A percentile compares a stretch with the other conserved stretches of the same genome.
Conservation (phyloP, 2,329 filamentous ascomycete species). For the Pseudogymnoascus sp. region DNA sequence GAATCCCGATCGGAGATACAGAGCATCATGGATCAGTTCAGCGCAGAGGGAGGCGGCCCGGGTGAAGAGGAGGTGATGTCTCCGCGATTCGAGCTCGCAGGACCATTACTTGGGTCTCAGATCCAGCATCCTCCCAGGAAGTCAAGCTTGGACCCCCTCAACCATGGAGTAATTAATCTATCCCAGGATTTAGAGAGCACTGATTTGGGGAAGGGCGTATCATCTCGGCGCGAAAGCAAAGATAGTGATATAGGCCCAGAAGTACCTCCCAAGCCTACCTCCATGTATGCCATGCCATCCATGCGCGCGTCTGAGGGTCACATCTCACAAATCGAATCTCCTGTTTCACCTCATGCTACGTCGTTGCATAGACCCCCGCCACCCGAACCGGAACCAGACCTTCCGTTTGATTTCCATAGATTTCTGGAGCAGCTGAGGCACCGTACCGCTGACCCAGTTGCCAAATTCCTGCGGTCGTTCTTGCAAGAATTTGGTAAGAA, state of each 20-base stretch:
- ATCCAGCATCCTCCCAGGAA: constrained; percentile 69
- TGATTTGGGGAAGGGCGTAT: constrained; percentile 18
- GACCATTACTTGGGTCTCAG: constrained; percentile 60
- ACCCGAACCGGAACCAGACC: constrained; percentile 68
- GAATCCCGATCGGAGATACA: constrained; percentile 81
- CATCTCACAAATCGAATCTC: constrained; percentile 31
- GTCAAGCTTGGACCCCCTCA: constrained; percentile 73
- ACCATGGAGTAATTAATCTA: constrained; percentile 17
- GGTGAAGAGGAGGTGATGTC: constrained; percentile 85
- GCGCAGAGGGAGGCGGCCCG: constrained; percentile 61
- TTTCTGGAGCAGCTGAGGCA: constrained; percentile 94
- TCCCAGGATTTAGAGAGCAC: constrained; percentile 21
- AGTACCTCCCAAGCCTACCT: constrained; percentile 35
- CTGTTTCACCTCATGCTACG: constrained; percentile 36
- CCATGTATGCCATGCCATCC: constrained; percentile 26
- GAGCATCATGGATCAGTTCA: constrained; percentile 95
- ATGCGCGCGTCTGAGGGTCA: constrained; percentile 33
- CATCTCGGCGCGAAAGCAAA: constrained; percentile 19
- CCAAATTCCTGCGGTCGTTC: constrained; percentile 90
- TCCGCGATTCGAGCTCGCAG: constrained; percentile 72
- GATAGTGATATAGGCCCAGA: constrained; percentile 27
- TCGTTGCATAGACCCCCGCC: constrained; percentile 54
- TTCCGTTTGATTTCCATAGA: constrained; percentile 94
- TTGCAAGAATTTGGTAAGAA: constrained; percentile 90
- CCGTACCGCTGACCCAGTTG: constrained; percentile 94